A percentile compares a stretch with the other conserved stretches of the same genome.
Evolutionary conservation across 2,329 filamentous ascomycete species (phyloP).

Genomic region (Alternaria infectoria): DNA sequence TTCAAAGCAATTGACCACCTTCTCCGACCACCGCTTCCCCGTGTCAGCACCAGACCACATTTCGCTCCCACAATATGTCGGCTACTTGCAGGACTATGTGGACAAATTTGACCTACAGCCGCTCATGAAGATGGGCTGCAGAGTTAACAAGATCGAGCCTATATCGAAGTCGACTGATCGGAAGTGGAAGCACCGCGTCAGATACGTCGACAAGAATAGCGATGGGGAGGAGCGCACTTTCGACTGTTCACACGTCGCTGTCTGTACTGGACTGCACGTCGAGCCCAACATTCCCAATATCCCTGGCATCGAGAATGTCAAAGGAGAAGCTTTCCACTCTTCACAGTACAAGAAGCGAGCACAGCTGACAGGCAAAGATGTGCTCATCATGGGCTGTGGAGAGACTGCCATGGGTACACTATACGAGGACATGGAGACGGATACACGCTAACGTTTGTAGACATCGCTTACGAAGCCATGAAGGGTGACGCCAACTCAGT

Average conservation of each 20-base stretch:
- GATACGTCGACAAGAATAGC: constrained; percentile 24
- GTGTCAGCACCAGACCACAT: constrained; percentile 48
- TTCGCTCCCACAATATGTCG: constrained; percentile 40
- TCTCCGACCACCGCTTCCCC: constrained; percentile 57
- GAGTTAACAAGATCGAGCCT: constrained; percentile 30
- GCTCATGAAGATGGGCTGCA: constrained; percentile 34
- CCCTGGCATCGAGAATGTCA: constrained; percentile 36
- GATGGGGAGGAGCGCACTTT: constrained; percentile 23
- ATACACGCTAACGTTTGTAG: constrained; percentile 17
- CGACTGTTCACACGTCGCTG: constrained; percentile 39
- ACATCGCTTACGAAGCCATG: constrained; percentile 43
- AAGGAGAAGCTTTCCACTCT: constrained; percentile 36
- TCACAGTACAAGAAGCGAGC: constrained; percentile 37
- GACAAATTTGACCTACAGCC: constrained; percentile 31
- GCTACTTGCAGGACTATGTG: constrained; percentile 38
- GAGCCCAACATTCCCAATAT: constrained; percentile 39
- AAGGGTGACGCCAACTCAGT: constrained; percentile 39
- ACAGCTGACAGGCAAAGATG: constrained; percentile 34
- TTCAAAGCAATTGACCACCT: constrained; percentile 59
- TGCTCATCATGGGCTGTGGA: constrained; percentile 41
- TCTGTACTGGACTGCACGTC: constrained; percentile 42
- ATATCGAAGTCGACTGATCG: constrained; percentile 21
- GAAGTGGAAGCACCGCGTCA: constrained; percentile 38
- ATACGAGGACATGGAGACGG: neutral
- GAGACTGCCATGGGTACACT: constrained; percentile 43